Conservation (phyloP, 306 rosid genomes). For the Cicer arietinum region DNA sequence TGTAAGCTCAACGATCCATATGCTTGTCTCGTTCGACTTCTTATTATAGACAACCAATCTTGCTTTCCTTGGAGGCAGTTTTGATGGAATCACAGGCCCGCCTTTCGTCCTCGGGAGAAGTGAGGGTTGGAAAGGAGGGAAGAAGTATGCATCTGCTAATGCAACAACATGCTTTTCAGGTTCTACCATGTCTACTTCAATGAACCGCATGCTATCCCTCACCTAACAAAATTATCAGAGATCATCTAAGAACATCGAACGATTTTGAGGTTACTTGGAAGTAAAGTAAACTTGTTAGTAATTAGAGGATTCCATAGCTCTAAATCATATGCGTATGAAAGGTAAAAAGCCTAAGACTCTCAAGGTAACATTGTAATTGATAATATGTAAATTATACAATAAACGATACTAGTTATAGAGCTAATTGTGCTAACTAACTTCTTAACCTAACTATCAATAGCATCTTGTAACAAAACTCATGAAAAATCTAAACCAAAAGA, state of each 20-base stretch:
- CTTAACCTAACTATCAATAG: too few species aligned
- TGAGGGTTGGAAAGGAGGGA: conserved; percentile 90
- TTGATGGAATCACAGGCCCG: conserved; percentile 75
- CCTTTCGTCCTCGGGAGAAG: conserved; percentile 78
- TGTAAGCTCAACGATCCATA: conserved; percentile 72
- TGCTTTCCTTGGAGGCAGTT: conserved; percentile 81
- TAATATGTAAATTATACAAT: too few species aligned
- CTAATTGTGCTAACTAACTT: too few species aligned
- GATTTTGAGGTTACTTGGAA: too few species aligned
- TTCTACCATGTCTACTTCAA: conserved; percentile 74
- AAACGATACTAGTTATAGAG: too few species aligned
- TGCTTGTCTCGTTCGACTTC: conserved; percentile 74
- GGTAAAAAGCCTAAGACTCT: too few species aligned
- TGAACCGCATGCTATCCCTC: conserved; percentile 83
- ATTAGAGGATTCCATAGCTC: too few species aligned
- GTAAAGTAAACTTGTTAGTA: too few species aligned
- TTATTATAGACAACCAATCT: conserved; percentile 80
- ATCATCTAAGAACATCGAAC: neutral
- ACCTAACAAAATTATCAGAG: conserved; percentile 54
- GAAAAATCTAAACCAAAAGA: conserved; percentile 13
- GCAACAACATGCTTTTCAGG: conserved; percentile 83
- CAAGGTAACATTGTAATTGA: too few species aligned
- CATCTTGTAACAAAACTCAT: neutral
- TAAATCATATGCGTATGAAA: too few species aligned
- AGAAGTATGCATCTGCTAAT: conserved; percentile 86